These are phyloP conservation scores for Candida mesenterica DNA, from an alignment of 1,139 yeast genomes.

Conservation along the genomic window DNA sequence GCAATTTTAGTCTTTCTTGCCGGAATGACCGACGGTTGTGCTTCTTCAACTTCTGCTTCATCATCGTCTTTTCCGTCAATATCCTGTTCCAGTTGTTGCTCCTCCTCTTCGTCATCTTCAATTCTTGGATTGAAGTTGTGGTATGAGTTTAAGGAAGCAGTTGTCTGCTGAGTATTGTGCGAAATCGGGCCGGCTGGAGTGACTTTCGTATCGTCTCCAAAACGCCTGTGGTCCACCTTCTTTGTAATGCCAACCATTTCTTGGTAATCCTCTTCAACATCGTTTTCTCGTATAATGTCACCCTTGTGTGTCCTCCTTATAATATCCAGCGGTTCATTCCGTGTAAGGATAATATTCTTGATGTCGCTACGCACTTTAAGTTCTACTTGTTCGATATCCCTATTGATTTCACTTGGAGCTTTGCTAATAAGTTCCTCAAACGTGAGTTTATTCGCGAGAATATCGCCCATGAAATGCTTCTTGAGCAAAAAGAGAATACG, in stretches of 20 bases:
- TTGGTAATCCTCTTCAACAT: constrained; percentile 24
- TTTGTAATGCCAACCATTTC: constrained; percentile 34
- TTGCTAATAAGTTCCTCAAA: constrained; percentile 54
- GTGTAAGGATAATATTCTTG: constrained; percentile 17
- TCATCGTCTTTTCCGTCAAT: constrained; percentile 3
- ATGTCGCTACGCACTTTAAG: constrained; percentile 55
- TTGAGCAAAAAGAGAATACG: constrained; percentile 38
- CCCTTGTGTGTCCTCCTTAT: constrained; percentile 84
- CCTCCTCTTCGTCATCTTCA: constrained; percentile 22
- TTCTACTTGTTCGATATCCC: constrained; percentile 68
- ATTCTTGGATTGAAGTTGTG: constrained; percentile 16
- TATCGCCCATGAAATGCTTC: constrained; percentile 43
- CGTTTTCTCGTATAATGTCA: constrained; percentile 55
- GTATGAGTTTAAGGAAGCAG: constrained; percentile 8
- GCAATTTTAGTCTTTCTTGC: no score
- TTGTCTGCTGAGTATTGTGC: neutral
- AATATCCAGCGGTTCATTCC: constrained; percentile 18
- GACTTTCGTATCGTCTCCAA: constrained; percentile 18
- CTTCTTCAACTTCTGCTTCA: constrained; percentile 4
- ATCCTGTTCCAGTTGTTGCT: constrained; percentile 10
- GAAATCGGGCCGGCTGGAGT: neutral
- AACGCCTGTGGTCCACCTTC: constrained; percentile 44
- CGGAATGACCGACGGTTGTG: neutral
- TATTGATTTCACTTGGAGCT: constrained; percentile 67
- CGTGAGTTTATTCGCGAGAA: constrained; percentile 46